phyloP scores from a whole-genome alignment of 2,329 filamentous ascomycete genomes.

The Colletotrichum spaethianum region DNA sequence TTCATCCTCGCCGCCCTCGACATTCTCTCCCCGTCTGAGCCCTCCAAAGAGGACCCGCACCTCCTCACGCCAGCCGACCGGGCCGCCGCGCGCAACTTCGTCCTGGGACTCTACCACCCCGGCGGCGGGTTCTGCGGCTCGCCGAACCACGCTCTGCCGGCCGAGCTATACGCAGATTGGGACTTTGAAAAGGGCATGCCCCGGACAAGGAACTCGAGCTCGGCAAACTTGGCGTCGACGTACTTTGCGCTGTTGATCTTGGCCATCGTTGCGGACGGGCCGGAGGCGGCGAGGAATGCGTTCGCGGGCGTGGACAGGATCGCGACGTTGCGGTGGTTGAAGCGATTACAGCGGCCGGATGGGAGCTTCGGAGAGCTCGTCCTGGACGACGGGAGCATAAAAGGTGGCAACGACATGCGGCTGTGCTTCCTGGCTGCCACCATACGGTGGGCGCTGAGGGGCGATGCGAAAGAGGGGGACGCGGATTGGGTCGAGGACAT shows the following conservation, averaged over 20 bases:
- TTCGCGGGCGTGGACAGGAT: slow-evolving; percentile 76
- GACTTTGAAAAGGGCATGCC: slow-evolving; percentile 38
- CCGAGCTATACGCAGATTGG: slow-evolving; percentile 45
- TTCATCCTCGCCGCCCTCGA: slow-evolving; percentile 92
- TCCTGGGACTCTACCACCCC: slow-evolving; percentile 88
- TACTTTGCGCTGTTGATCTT: slow-evolving; percentile 89
- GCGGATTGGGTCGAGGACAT: slow-evolving; percentile 78
- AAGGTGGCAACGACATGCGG: slow-evolving; percentile 86
- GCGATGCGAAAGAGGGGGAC: slow-evolving; percentile 65
- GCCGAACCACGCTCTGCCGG: slow-evolving; percentile 73
- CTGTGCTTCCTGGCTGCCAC: slow-evolving; percentile 89
- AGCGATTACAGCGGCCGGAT: slow-evolving; percentile 81
- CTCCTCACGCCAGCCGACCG: slow-evolving; percentile 64
- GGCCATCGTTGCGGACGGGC: slow-evolving; percentile 62
- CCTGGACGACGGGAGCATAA: slow-evolving; percentile 69
- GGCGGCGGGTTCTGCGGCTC: slow-evolving; percentile 91
- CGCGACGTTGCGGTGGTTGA: slow-evolving; percentile 82
- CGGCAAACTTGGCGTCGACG: slow-evolving; percentile 85
- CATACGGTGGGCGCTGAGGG: slow-evolving; percentile 86
- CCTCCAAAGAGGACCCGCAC: slow-evolving; percentile 52
- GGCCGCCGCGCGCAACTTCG: slow-evolving; percentile 75
- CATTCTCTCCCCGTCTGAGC: slow-evolving; percentile 75
- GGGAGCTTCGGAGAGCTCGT: slow-evolving; percentile 93
- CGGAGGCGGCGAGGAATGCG: slow-evolving; percentile 55
- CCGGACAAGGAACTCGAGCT: slow-evolving; percentile 53